A percentile compares a stretch with the other conserved stretches of the same genome.
These are phyloP conservation scores for Mikania micrantha DNA, from an alignment of 129 eudicot species.

Conservation along the genomic window DNA sequence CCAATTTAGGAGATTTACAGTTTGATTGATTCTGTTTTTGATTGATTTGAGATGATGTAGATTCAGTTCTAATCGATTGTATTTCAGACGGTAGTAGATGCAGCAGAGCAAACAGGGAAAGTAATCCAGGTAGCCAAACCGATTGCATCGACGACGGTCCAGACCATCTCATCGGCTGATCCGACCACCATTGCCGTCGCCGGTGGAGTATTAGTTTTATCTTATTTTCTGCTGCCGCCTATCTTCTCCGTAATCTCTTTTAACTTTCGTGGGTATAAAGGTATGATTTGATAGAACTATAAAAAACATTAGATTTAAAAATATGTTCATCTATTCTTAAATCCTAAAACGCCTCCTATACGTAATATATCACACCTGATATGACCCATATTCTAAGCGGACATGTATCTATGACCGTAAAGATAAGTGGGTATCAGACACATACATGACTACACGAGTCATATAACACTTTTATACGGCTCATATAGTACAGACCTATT, in stretches of 20 bases:
- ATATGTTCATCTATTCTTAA: too few species aligned
- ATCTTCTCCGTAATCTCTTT: constrained; percentile 64
- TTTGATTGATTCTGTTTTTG: background rate
- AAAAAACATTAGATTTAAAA: too few species aligned
- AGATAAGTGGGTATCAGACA: too few species aligned
- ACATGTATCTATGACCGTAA: too few species aligned
- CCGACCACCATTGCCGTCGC: constrained; percentile 60
- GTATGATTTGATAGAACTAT: constrained; percentile 34
- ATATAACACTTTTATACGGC: too few species aligned
- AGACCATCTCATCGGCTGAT: constrained; percentile 69
- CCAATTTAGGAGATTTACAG: background rate
- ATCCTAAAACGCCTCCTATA: too few species aligned
- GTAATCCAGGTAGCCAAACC: constrained; percentile 74
- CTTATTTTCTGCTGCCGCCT: constrained; percentile 80
- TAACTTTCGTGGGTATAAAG: constrained; percentile 80
- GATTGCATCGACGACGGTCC: constrained; percentile 71
- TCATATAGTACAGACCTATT: too few species aligned
- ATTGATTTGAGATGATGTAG: background rate
- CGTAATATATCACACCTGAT: too few species aligned
- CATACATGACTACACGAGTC: too few species aligned
- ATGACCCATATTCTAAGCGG: too few species aligned
- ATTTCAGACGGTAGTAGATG: constrained; percentile 83
- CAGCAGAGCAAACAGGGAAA: constrained; percentile 74
- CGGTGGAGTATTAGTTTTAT: constrained; percentile 69
- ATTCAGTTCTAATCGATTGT: background rate